Base-by-base conservation (phyloP, 495 filamentous ascomycete genomes). In the Penicillium steckii region DNA sequence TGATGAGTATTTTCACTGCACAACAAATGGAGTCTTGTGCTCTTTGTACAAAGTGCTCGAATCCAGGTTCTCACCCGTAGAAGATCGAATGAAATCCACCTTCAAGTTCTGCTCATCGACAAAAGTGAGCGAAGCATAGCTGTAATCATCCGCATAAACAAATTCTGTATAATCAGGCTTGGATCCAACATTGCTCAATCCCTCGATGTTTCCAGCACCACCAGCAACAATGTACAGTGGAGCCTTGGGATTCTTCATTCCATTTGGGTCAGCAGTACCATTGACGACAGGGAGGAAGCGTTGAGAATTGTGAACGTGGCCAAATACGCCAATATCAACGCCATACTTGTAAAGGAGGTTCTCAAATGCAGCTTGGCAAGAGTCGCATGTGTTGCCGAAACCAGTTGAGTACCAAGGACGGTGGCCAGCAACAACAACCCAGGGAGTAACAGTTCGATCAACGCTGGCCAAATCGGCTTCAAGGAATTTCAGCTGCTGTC, bases 301-400 rank as follows among this genome's bases (percentile, higher is more conserved):
- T 55, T 84, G 75, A 26, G 77, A 79, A 61, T 80, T 81, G 53
- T 86, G 83, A 17, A 80, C 77, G 57, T 86, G 83, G 2, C 83
- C 83, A 62, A 81, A 81, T 8, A 85, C 74, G 24, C 69, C 81
- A 7, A 86, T 62, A 53, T 86, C 83, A 17, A 86, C 82, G 8
- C 80, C 80, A 60, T 85, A 83, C 41, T 74, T 69, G 61, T 80
- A 80, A 24, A 85, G 63, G 8, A 86, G 53, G 8, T 72, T 66
- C 64, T 86, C 82, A 48, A 86, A 86, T 6, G 78, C 79, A 4
- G 58, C 62, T 49, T 81, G 77, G 73, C 82, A 86, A 0, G 75
- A 57, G 21, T 44, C 56, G 70, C 82, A 85, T 8, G 41, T 35
- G 24, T 73, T 63, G 13, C 66, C 72, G 1, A 51, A 50, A 22